Evolutionary conservation across 441 rosid species (phyloP).

Genomic region (Pelargonium myrrhifolium): DNA sequence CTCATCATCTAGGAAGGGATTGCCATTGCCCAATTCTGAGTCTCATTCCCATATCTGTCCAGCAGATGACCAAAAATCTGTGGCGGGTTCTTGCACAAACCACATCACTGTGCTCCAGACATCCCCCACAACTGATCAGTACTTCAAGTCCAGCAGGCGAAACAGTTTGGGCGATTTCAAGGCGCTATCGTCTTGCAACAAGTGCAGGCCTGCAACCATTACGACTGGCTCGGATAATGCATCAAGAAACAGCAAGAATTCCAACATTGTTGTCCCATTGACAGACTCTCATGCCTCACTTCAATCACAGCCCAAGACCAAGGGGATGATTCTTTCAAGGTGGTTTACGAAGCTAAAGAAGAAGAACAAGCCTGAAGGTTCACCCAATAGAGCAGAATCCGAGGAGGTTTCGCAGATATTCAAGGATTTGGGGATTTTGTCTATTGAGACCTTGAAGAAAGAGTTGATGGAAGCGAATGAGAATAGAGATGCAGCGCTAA

Average conservation of each 20-base stretch:
- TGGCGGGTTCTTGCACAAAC: conserved; percentile 36
- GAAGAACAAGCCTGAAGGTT: conserved; percentile 52
- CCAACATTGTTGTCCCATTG: conserved; percentile 69
- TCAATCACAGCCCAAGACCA: conserved; percentile 47
- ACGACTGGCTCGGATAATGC: no score
- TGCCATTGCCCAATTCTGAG: no score
- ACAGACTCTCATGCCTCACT: conserved; percentile 53
- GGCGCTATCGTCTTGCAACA: conserved; percentile 62
- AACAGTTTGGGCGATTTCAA: conserved; percentile 60
- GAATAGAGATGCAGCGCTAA: conserved; percentile 62
- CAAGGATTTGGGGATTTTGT: conserved; percentile 45
- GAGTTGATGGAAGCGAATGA: conserved; percentile 64
- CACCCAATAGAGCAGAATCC: conserved; percentile 59
- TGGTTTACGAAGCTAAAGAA: conserved; percentile 66
- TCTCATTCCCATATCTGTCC: no score
- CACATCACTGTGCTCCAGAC: conserved; percentile 30
- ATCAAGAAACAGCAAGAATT: conserved; percentile 36
- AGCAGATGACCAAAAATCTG: conserved; percentile 52
- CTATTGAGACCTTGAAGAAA: conserved; percentile 60
- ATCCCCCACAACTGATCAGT: no score
- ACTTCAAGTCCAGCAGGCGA: conserved; percentile 39
- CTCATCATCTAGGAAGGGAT: no score
- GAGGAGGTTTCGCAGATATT: no score
- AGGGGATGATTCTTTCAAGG: conserved; percentile 65
- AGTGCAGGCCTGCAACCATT: no score